Base-by-base conservation (phyloP, 306 rosid genomes). In the Oxytropis ochrocephala region DNA sequence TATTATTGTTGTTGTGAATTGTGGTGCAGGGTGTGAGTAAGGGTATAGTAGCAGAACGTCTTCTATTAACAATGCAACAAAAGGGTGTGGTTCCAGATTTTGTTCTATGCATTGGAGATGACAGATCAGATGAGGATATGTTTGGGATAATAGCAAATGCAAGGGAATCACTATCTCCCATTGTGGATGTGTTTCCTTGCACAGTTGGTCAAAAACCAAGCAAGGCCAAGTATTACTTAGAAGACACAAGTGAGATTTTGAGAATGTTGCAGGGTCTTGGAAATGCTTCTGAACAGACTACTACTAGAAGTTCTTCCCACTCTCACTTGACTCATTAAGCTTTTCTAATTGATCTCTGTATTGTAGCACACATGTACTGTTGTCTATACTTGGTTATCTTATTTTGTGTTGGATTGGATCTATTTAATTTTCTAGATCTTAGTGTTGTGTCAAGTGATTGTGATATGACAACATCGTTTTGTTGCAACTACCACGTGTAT, bases 181-280 rank as follows among this genome's bases (percentile, higher is more conserved):
- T 73, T 3, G 82, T 78, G 0, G 82, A 78, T 1, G 82, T 78
- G 51, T 78, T 78, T 33, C 78, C 78, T 19, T 78, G 82, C 65
- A 78, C 82, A 0, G 82, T 78, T 32, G 82, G 82, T 38, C 82
- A 79, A 67, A 79, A 79, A 67, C 83, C 83, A 5, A 79, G 79
- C 67, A 79, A 79, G 49, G 83, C 83, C 17, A 73, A 79, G 66
- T 79, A 79, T 60, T 79, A 79, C 61, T 79, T 79, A 75, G 83
- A 79, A 21, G 97, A 91, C 90, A 89, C 96, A 48, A 73, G 83
- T 5, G 97, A 88, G 86, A 91, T 91, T 76, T 77, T 87, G 71
- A 86, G 91, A 72, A 88, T 91, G 97, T 81, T 91, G 78, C 96
- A 86, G 11, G 93, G 89, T 32, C 97, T 91, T 33, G 89, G 85